phyloP scores from a whole-genome alignment of 495 filamentous ascomycete genomes.

The Coniosporium apollinis region DNA sequence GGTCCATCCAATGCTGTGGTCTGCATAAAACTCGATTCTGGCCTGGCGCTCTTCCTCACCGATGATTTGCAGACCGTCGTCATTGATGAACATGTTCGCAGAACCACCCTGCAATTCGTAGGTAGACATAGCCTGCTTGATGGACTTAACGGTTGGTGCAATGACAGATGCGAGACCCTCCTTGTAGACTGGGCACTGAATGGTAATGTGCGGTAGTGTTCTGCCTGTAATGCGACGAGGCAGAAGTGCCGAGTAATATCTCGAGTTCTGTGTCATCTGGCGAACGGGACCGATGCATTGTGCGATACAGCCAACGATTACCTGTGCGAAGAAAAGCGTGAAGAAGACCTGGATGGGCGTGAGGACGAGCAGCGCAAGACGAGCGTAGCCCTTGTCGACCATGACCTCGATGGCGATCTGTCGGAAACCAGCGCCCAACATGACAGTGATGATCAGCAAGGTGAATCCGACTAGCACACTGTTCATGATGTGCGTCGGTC shows the following conservation, averaged over 20 bases:
- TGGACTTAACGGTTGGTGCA: conserved; percentile 48
- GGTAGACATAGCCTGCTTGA: conserved; percentile 58
- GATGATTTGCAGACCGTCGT: conserved; percentile 59
- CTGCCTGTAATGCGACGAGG: conserved; percentile 37
- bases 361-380: conserved; percentile 43
- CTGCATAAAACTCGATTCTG: conserved; percentile 47
- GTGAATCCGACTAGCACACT: conserved; percentile 48
- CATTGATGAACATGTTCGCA: conserved; percentile 68
- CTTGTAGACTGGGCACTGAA: conserved; percentile 61
- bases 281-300: conserved; percentile 58
- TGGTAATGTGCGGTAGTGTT: conserved; percentile 48
- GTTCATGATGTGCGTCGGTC: conserved; percentile 49
- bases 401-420: conserved; percentile 49
- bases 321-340: conserved; percentile 36
- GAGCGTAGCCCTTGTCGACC: conserved; percentile 42
- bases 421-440: conserved; percentile 49
- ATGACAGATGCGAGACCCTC: conserved; percentile 50
- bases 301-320: conserved; percentile 55
- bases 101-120: conserved; percentile 69
- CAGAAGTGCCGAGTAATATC: conserved; percentile 55
- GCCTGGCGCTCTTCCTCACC: conserved; percentile 45
- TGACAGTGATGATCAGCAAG: conserved; percentile 40
- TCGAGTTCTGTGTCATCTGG: conserved; percentile 57
- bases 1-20: conserved; percentile 69
- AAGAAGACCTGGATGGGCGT: conserved; percentile 64